phyloP scores from a whole-genome alignment of 2,329 filamentous ascomycete genomes.

The Aureobasidium sp. region DNA sequence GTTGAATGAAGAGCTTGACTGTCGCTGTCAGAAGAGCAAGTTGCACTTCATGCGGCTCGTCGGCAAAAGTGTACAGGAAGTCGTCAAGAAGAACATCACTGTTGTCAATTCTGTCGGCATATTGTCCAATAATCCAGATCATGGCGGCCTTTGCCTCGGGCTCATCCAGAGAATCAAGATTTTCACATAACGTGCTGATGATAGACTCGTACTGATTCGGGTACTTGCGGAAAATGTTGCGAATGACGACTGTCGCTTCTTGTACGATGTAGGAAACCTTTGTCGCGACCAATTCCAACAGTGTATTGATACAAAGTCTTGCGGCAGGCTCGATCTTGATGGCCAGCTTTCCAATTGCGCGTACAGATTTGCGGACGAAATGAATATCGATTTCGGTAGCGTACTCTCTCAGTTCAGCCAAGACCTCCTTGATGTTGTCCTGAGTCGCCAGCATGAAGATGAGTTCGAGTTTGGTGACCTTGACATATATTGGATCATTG shows the following conservation, averaged over 20 bases:
- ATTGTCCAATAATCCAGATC: constrained; percentile 99
- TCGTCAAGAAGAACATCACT: constrained; percentile 90
- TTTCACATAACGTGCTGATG: constrained; percentile 90
- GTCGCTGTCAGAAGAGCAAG: constrained; percentile 90
- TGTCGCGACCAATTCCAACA: constrained; percentile 90
- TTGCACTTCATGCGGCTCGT: constrained; percentile 94
- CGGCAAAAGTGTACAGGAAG: constrained; percentile 86
- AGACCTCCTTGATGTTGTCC: constrained; percentile 88
- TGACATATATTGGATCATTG: constrained; percentile 98
- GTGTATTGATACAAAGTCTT: constrained; percentile 80
- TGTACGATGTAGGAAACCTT: constrained; percentile 99
- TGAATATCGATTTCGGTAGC: constrained; percentile 98
- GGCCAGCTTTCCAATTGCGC: constrained; percentile 93
- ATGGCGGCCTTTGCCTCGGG: constrained; percentile 97
- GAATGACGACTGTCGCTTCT: constrained; percentile 96
- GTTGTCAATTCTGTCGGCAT: constrained; percentile 95
- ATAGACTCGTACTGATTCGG: constrained; percentile 98
- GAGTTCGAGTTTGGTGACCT: constrained; percentile 95
- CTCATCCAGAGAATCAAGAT: constrained; percentile 92
- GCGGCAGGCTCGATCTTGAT: constrained; percentile 98
- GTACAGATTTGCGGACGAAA: constrained; percentile 94
- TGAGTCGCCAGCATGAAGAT: constrained; percentile 98
- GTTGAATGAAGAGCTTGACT: constrained; percentile 95
- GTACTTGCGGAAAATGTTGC: constrained; percentile 98
- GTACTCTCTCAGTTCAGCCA: constrained; percentile 85